These are phyloP conservation scores for Beauveria caledonica DNA, from an alignment of 2,329 filamentous ascomycete species.

Conservation along the genomic window DNA sequence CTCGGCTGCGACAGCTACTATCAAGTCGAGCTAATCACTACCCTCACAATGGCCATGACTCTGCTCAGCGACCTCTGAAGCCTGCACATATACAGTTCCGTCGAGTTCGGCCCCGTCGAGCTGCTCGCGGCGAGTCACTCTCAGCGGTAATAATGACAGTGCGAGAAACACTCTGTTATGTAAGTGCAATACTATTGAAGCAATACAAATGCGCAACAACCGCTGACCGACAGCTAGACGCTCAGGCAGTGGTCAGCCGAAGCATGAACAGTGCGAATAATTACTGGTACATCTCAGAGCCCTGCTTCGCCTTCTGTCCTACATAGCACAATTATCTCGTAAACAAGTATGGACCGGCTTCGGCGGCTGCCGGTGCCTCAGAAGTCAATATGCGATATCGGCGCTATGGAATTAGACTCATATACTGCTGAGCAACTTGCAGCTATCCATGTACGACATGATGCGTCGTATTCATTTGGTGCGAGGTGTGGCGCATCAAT, in stretches of 20 bases:
- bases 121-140: background rate
- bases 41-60: slow-evolving; percentile 6
- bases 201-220: too few species aligned
- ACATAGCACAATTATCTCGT: too few species aligned
- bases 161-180: background rate
- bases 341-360: too few species aligned
- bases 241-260: background rate
- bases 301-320: too few species aligned
- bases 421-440: too few species aligned
- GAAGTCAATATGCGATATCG: too few species aligned
- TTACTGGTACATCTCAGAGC: too few species aligned
- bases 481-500: too few species aligned
- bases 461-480: too few species aligned
- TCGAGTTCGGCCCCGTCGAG: slow-evolving; percentile 10
- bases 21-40: slow-evolving; percentile 4
- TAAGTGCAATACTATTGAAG: background rate
- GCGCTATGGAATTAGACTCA: too few species aligned
- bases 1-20: slow-evolving; percentile 9
- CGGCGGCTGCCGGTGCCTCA: too few species aligned
- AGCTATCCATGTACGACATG: too few species aligned
- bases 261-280: background rate
- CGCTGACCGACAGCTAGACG: background rate
- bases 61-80: slow-evolving; percentile 10
- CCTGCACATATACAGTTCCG: slow-evolving; percentile 11
- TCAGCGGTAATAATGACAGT: background rate